phyloP scores from a whole-genome alignment of 768 basidiomycete genomes.

The Kwoniella botswanensis region DNA sequence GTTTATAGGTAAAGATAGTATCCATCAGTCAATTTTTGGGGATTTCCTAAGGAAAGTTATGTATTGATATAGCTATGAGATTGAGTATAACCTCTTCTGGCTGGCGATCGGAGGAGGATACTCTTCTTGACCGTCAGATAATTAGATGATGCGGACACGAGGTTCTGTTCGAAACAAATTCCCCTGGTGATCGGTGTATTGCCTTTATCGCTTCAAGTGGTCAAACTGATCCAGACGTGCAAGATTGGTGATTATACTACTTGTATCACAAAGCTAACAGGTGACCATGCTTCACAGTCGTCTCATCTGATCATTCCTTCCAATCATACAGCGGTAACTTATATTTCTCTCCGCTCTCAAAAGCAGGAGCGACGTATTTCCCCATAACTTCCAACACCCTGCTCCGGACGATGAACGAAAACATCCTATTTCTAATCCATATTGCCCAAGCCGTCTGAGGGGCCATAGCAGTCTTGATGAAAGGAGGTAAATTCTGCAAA shows the following conservation, averaged over 20 bases:
- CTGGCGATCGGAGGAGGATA: too few species aligned
- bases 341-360: not conserved
- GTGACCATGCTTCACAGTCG: not conserved
- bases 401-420: not conserved
- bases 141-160: too few species aligned
- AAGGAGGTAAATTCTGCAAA: constrained; percentile 13
- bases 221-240: too few species aligned
- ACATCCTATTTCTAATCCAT: constrained; percentile 5
- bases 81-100: not conserved
- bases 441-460: not conserved
- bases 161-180: too few species aligned
- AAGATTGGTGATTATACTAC: too few species aligned
- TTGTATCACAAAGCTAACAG: too few species aligned
- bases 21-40: not conserved
- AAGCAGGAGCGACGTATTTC: not conserved
- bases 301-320: not conserved
- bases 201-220: too few species aligned
- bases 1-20: constrained; percentile 45
- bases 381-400: not conserved
- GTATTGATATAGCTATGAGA: not conserved
- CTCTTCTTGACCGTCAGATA: too few species aligned
- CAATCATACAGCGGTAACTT: not conserved
- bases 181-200: too few species aligned
- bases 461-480: not conserved
- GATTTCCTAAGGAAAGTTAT: not conserved